A percentile compares a stretch with the other conserved stretches of the same genome.
phyloP scores from a whole-genome alignment of 371 early-diverging fungal species.

The Mortierella sp. region DNA sequence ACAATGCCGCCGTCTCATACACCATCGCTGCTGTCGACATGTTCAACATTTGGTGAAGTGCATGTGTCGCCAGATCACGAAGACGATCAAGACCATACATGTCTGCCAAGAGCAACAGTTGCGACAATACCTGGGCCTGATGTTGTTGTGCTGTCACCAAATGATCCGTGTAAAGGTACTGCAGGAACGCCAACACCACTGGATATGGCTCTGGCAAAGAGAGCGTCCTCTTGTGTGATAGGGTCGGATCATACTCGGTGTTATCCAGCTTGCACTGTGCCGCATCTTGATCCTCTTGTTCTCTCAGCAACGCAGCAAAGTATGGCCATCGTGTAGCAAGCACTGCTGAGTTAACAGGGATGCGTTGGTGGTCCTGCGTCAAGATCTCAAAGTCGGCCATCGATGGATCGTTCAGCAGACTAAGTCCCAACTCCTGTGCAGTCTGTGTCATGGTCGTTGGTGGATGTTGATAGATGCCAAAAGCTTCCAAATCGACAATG shows the following conservation, averaged over 20 bases:
- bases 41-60: constrained; percentile 73
- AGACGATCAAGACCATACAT: constrained; percentile 69
- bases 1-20: constrained; percentile 70
- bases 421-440: constrained; percentile 74
- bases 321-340: constrained; percentile 75
- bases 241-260: constrained; percentile 31
- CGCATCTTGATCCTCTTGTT: constrained; percentile 41
- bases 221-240: constrained; percentile 56
- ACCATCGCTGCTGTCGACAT: constrained; percentile 77
- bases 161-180: constrained; percentile 79
- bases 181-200: constrained; percentile 73
- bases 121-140: constrained; percentile 69
- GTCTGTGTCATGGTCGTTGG: constrained; percentile 63
- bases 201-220: constrained; percentile 70
- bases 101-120: constrained; percentile 71
- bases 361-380: constrained; percentile 64
- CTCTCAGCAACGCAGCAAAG: constrained; percentile 61
- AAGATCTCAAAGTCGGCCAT: constrained; percentile 77
- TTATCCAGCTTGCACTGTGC: constrained; percentile 6
- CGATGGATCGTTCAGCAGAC: constrained; percentile 71
- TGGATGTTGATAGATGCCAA: constrained; percentile 74
- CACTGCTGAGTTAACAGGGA: constrained; percentile 76
- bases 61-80: constrained; percentile 66
- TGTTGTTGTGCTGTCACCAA: constrained; percentile 75
- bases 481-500: constrained; percentile 76